Conservation (phyloP, 495 filamentous ascomycete species). For the Hyaloscypha hepaticicola region DNA sequence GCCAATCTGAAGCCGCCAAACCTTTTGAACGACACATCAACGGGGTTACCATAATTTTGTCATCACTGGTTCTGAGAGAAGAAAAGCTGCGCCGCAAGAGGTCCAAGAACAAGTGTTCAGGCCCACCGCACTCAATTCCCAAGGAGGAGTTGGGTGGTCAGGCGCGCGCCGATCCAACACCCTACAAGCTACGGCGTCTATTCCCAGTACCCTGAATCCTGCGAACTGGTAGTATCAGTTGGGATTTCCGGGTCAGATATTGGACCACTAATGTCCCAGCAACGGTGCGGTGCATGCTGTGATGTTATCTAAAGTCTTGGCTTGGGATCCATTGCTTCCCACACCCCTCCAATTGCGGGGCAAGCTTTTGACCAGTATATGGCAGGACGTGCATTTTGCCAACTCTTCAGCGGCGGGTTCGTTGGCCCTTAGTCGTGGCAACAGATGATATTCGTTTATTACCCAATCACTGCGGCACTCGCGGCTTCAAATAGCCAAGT, state of each 20-base stretch:
- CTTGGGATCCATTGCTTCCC: neutral
- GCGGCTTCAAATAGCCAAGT: neutral
- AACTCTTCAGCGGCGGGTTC: neutral
- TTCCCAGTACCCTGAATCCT: neutral
- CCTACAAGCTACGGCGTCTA: neutral
- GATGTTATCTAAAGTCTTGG: neutral
- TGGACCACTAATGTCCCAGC: neutral
- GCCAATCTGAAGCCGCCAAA: neutral
- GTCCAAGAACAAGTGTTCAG: neutral
- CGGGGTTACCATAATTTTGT: neutral
- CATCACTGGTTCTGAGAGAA: neutral
- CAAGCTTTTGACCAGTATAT: neutral
- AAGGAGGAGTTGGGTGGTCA: neutral
- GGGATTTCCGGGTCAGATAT: neutral
- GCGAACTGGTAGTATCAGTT: neutral
- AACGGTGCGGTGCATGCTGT: no score
- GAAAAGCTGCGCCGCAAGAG: neutral
- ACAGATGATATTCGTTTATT: neutral
- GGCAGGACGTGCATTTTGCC: neutral
- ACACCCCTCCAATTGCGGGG: neutral
- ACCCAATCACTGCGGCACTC: neutral
- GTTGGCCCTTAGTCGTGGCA: neutral
- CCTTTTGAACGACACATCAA: neutral
- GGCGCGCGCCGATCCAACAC: neutral
- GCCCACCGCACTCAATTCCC: neutral